phyloP scores from a whole-genome alignment of 768 basidiomycete species.

The Boletus barrowsii region DNA sequence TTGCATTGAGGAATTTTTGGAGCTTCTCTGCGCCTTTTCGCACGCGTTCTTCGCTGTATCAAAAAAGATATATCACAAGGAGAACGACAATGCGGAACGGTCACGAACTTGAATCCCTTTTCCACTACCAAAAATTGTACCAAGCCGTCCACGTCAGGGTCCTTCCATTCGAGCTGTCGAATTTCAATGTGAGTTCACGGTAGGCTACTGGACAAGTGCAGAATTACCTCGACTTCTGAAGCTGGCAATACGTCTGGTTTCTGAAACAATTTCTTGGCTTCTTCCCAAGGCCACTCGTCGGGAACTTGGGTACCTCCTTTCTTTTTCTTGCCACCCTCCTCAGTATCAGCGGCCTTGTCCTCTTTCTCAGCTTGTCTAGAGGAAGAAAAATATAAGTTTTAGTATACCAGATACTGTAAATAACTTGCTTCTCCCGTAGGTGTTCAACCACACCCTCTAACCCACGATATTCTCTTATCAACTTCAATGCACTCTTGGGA shows the following conservation, averaged over 20 bases:
- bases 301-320: constrained; percentile 80
- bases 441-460: constrained; percentile 74
- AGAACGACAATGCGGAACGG: background rate
- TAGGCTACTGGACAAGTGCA: background rate
- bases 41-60: constrained; percentile 86
- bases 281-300: constrained; percentile 96
- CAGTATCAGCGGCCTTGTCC: constrained; percentile 40
- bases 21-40: constrained; percentile 94
- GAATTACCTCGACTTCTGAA: constrained; percentile 74
- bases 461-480: constrained; percentile 77
- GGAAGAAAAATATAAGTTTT: background rate
- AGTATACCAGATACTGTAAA: background rate
- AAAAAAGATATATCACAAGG: background rate
- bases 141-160: constrained; percentile 89
- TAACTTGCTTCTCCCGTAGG: constrained; percentile 67
- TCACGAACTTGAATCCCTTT: constrained; percentile 89
- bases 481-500: constrained; percentile 92
- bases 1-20: constrained; percentile 77
- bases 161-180: constrained; percentile 85
- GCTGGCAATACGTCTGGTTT: constrained; percentile 88
- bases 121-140: constrained; percentile 91
- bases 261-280: constrained; percentile 87
- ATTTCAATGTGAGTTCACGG: background rate
- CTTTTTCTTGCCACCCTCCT: constrained; percentile 43
- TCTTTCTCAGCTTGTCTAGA: constrained; percentile 39